Percentiles rank a stretch among this genome's conserved stretches.
These are phyloP conservation scores for Camellia japonica DNA, from an alignment of 148 eudicot genomes.

Conservation along the genomic window DNA sequence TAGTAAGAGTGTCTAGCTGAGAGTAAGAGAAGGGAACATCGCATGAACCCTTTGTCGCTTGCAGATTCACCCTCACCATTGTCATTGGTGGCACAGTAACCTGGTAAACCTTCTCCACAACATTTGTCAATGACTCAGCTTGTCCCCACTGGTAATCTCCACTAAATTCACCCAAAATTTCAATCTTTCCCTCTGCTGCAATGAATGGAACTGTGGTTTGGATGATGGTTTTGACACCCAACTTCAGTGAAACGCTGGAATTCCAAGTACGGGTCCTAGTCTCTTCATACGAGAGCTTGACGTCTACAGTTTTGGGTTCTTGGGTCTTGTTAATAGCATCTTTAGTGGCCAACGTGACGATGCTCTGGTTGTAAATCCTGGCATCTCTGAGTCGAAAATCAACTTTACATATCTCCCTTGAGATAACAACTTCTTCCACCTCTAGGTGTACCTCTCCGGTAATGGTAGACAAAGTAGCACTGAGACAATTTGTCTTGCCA, in stretches of 20 bases:
- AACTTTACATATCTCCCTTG: background rate
- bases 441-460: background rate
- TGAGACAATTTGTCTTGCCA: background rate
- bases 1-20: background rate
- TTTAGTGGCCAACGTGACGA: background rate
- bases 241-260: background rate
- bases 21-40: background rate
- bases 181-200: background rate
- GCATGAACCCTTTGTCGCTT: background rate
- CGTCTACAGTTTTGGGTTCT: background rate
- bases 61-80: background rate
- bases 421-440: slow-evolving; percentile 13
- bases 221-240: background rate
- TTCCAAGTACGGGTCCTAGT: slow-evolving; percentile 7
- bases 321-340: background rate
- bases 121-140: background rate
- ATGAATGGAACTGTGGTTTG: background rate
- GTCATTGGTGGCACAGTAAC: background rate
- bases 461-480: background rate
- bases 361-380: slow-evolving; percentile 1
- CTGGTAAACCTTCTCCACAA: background rate
- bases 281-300: background rate
- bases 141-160: slow-evolving; percentile 12
- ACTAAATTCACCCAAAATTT: background rate
- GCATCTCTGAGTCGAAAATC: background rate